phyloP scores from a whole-genome alignment of 2,329 filamentous ascomycete species.

The Cercospora zeae-maydis region DNA sequence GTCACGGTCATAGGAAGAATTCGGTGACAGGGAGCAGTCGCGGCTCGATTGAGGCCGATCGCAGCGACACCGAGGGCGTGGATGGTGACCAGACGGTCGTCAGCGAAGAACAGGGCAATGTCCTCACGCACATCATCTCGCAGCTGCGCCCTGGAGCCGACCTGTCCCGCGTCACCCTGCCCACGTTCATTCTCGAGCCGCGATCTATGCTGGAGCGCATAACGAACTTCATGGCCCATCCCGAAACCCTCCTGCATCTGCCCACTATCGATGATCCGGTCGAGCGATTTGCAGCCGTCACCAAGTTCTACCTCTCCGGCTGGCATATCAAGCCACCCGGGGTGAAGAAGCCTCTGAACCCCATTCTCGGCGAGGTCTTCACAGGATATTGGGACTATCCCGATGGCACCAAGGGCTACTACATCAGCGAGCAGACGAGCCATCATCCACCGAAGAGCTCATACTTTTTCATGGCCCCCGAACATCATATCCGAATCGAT shows the following conservation, averaged over 20 bases:
- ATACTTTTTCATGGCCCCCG: conserved; percentile 97
- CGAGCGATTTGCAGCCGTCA: conserved; percentile 86
- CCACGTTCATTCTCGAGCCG: conserved; percentile 96
- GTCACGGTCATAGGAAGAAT: conserved; percentile 49
- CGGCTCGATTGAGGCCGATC: conserved; percentile 42
- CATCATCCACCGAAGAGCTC: conserved; percentile 98
- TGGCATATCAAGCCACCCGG: conserved; percentile 98
- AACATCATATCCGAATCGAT: conserved; percentile 91
- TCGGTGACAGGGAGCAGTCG: conserved; percentile 42
- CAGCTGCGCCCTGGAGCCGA: conserved; percentile 94
- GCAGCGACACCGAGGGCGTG: conserved; percentile 37
- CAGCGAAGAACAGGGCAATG: conserved; percentile 91
- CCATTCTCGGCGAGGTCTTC: conserved; percentile 90
- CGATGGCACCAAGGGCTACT: conserved; percentile 82
- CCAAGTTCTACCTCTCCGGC: conserved; percentile 96
- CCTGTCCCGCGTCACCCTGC: conserved; percentile 86
- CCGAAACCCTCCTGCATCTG: conserved; percentile 88
- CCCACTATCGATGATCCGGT: conserved; percentile 82
- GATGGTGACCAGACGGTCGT: conserved; percentile 65
- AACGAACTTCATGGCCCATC: conserved; percentile 99
- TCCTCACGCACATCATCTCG: conserved; percentile 94
- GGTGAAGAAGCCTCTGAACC: conserved; percentile 97
- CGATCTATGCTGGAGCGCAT: conserved; percentile 98
- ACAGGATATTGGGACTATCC: conserved; percentile 88
- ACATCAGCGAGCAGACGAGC: conserved; percentile 95